A percentile compares a stretch with the other conserved stretches of the same genome.
phyloP scores from a whole-genome alignment of 176 grass and related monocot genomes.

The Panicum miliaceum region DNA sequence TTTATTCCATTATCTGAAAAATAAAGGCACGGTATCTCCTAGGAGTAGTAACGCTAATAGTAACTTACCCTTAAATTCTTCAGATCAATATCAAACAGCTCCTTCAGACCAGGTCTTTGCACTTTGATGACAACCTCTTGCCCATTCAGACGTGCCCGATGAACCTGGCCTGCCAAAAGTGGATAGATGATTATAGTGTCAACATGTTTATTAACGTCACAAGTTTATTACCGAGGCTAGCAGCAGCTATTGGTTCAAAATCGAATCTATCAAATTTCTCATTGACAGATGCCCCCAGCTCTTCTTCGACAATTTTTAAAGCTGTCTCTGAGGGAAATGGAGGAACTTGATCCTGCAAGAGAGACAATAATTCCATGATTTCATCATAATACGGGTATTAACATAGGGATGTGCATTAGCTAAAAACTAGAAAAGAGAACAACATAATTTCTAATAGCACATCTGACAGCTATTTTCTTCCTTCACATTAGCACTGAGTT shows the following conservation, averaged over 20 bases:
- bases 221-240: slow-evolving; percentile 87
- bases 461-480: slow-evolving; percentile 13
- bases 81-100: slow-evolving; percentile 98
- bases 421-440: slow-evolving; percentile 2
- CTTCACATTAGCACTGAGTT: neutral
- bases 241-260: slow-evolving; percentile 97
- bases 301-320: slow-evolving; percentile 91
- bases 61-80: slow-evolving; percentile 88
- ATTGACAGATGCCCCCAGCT: slow-evolving; percentile 72
- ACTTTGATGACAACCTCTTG: slow-evolving; percentile 96
- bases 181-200: slow-evolving; percentile 47
- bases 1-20: slow-evolving; percentile 9
- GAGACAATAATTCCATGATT: slow-evolving; percentile 22
- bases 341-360: slow-evolving; percentile 90
- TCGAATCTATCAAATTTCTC: slow-evolving; percentile 94
- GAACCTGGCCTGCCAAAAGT: slow-evolving; percentile 93
- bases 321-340: slow-evolving; percentile 90
- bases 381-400: neutral
- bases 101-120: slow-evolving; percentile 95
- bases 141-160: slow-evolving; percentile 85
- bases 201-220: slow-evolving; percentile 14
- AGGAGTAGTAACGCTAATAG: slow-evolving; percentile 15
- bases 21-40: neutral
- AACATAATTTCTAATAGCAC: slow-evolving; percentile 8
- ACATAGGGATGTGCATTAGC: neutral